Evolutionary conservation across 139 green algal genomes (phyloP).

Genomic region (Limnomonas spitsbergensis): DNA sequence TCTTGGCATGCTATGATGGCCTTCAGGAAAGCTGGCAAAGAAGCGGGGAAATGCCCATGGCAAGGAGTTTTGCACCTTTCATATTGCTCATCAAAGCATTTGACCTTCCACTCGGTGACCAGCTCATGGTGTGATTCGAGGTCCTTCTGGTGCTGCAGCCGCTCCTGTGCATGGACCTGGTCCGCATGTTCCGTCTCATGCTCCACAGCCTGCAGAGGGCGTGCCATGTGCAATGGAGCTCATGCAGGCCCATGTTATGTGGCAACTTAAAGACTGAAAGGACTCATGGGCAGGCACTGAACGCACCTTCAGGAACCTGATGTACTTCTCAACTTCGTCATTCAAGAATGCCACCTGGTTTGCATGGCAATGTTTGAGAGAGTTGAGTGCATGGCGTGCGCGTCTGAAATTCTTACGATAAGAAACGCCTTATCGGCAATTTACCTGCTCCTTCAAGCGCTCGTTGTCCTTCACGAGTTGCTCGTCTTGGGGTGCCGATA

Average conservation of each 20-base stretch:
- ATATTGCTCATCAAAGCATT: constrained; percentile 32
- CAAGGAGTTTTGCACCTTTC: constrained; percentile 23
- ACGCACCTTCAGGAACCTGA: constrained; percentile 20
- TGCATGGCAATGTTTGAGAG: not conserved
- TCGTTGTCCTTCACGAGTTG: constrained; percentile 23
- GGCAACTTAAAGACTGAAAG: too few relatives aligned
- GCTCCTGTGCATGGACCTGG: constrained; percentile 12
- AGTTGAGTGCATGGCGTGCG: not conserved
- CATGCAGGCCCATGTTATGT: not conserved
- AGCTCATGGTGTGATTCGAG: constrained; percentile 13
- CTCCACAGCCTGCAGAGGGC: constrained; percentile 18
- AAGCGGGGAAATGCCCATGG: too few relatives aligned
- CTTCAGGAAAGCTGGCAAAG: too few relatives aligned
- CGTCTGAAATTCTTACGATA: not conserved
- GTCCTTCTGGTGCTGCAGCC: constrained; percentile 22
- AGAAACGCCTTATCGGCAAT: not conserved
- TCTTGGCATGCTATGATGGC: not conserved
- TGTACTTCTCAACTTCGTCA: constrained; percentile 22
- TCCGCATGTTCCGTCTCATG: constrained; percentile 32
- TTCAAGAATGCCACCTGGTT: constrained; percentile 21
- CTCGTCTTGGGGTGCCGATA: constrained; percentile 7
- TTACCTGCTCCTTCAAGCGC: constrained; percentile 23
- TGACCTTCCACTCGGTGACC: constrained; percentile 15
- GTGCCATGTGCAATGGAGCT: too few relatives aligned
- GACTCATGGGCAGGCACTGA: not conserved